These are phyloP conservation scores for Schrenkiella parvula DNA, from an alignment of 345 rosid species.

Conservation along the genomic window DNA sequence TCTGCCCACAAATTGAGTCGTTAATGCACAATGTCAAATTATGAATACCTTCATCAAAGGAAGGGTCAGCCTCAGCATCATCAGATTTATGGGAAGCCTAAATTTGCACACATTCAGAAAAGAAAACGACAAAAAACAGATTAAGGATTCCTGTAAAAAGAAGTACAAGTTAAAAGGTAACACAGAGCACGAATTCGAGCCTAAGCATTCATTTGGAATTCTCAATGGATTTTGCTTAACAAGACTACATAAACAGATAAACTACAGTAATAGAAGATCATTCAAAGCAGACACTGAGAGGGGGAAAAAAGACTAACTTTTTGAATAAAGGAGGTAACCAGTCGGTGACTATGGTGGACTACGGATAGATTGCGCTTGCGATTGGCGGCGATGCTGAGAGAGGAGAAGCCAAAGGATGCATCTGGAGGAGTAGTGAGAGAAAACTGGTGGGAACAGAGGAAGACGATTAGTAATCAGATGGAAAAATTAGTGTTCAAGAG, in stretches of 20 bases:
- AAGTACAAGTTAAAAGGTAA: neutral
- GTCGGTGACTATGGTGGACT: neutral
- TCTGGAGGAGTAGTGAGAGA: neutral
- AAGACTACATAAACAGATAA: neutral
- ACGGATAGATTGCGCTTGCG: neutral
- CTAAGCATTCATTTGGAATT: neutral
- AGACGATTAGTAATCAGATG: neutral
- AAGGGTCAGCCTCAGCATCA: conserved; percentile 10
- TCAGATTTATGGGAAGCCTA: conserved; percentile 15
- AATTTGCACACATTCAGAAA: neutral
- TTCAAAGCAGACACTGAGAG: neutral
- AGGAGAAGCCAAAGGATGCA: neutral
- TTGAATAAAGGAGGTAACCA: neutral
- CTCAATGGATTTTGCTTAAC: neutral
- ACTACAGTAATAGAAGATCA: neutral
- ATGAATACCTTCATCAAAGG: conserved; percentile 17
- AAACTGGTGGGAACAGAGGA: conserved; percentile 1
- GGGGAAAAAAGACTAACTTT: neutral
- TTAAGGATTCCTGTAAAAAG: neutral
- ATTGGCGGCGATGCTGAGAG: neutral
- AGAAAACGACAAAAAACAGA: neutral
- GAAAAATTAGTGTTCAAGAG: neutral
- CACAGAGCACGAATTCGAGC: neutral
- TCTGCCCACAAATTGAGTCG: neutral
- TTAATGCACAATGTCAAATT: neutral